Percentiles rank a stretch among this genome's conserved stretches.
These are phyloP conservation scores for Trichoderma sp. DNA, from an alignment of 2,329 filamentous ascomycete species.

Conservation along the genomic window DNA sequence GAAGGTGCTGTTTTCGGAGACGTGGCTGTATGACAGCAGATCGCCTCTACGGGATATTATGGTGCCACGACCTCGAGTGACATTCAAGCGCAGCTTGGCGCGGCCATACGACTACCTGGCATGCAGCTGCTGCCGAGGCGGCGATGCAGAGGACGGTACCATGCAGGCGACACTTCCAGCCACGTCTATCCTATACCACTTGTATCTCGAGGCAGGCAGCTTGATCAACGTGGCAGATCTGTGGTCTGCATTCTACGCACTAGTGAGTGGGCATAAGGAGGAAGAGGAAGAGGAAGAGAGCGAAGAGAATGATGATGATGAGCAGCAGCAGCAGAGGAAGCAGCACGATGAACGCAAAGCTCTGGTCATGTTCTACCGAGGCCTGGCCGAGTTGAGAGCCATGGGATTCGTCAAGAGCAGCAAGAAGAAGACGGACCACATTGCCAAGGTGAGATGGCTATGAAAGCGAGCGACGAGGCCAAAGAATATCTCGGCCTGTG, in stretches of 20 bases:
- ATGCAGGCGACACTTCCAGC: conserved; percentile 67
- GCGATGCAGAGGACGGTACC: conserved; percentile 44
- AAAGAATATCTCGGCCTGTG: not conserved
- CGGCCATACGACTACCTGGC: conserved; percentile 77
- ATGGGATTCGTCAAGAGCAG: conserved; percentile 88
- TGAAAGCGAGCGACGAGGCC: conserved; percentile 36
- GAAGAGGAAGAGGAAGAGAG: conserved; percentile 40
- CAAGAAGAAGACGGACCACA: conserved; percentile 88
- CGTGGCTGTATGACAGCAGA: conserved; percentile 75
- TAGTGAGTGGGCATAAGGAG: conserved; percentile 52
- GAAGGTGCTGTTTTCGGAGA: conserved; percentile 66
- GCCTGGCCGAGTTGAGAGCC: conserved; percentile 79
- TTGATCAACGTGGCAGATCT: conserved; percentile 80
- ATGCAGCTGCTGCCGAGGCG: conserved; percentile 67
- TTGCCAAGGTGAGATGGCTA: conserved; percentile 87
- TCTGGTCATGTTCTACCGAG: conserved; percentile 81
- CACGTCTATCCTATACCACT: conserved; percentile 74
- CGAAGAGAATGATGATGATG: conserved; percentile 49
- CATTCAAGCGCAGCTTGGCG: conserved; percentile 71
- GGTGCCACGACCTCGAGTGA: conserved; percentile 70
- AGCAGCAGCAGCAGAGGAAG: conserved; percentile 45
- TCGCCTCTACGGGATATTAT: conserved; percentile 75
- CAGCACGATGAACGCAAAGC: conserved; percentile 57
- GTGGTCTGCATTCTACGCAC: conserved; percentile 74
- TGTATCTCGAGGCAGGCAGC: conserved; percentile 76